phyloP scores from a whole-genome alignment of 345 rosid genomes.

The Salix viminalis region DNA sequence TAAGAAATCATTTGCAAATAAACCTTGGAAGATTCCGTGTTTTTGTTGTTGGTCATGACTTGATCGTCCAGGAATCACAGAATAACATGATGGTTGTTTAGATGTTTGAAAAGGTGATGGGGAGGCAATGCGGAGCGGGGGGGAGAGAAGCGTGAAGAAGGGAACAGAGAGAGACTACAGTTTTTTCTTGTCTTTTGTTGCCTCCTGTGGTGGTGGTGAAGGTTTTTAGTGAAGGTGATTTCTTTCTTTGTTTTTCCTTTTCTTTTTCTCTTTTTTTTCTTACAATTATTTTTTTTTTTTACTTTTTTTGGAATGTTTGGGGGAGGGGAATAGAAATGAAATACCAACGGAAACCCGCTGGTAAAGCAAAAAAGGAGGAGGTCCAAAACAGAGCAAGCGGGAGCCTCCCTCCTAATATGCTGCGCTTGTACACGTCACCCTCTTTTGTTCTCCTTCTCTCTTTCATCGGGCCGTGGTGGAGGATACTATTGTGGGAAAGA shows the following conservation, averaged over 20 bases:
- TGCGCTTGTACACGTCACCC: slow-evolving; percentile 50
- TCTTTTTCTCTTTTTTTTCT: background rate
- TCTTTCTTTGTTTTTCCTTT: background rate
- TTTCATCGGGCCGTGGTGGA: background rate
- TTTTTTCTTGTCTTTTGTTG: background rate
- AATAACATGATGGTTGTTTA: slow-evolving; percentile 11
- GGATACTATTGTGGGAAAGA: background rate
- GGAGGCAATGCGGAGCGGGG: background rate
- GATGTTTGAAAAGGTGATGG: background rate
- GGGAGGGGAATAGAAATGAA: background rate
- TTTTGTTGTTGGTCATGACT: slow-evolving; percentile 18
- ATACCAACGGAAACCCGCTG: slow-evolving; percentile 32
- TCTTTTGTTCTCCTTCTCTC: slow-evolving; percentile 12
- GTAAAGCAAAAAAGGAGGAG: slow-evolving; percentile 24
- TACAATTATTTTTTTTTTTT: background rate
- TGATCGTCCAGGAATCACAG: slow-evolving; percentile 3
- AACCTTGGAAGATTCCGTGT: slow-evolving; percentile 43
- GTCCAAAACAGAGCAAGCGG: slow-evolving; percentile 22
- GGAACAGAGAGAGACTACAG: background rate
- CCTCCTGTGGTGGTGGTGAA: background rate
- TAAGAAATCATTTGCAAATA: background rate
- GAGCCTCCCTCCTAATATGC: slow-evolving; percentile 9
- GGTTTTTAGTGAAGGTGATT: background rate
- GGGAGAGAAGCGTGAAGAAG: background rate
- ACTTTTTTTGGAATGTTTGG: background rate